Base-by-base conservation (phyloP, 1,284 basidiomycete genomes). In the Ceratobasidium papillatum region DNA sequence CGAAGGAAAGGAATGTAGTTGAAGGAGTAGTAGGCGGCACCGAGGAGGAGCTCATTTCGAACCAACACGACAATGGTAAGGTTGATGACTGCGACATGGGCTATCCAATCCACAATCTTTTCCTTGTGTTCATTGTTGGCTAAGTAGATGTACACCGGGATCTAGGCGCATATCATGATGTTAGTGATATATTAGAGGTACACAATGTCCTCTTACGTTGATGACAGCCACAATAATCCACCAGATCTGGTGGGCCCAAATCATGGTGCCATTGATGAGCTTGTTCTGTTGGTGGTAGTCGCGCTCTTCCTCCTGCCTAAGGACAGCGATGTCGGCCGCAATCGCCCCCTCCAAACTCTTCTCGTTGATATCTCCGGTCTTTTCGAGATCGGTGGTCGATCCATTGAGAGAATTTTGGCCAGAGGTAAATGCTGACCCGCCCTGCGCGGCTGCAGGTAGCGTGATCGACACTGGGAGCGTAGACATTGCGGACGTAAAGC, bases 181-280 rank as follows among this genome's bases (percentile, higher is more conserved):
- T 61, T 34, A 43, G 59, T 34, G 5, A 34, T 34, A 12, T 22
- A 17, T 4, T 22, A 41, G 17, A 25, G 9, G 8, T 63, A 63
- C 3, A 52, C 7, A 17, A 25, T 9, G 22, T 7, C 3, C 4
- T 36, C 64, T 54, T 38, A 66, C 64, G 34, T 66, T 66, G 30
- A 54, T 54, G 22, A 54, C 27, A 9, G 64, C 64, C 49, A 66
- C 64, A 54, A 66, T 66, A 32, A 66, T 66, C 64, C 64, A 66
- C 64, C 64, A 66, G 64, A 66, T 66, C 47, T 66, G 64, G 64
- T 66, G 64, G 49, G 64, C 64, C 64, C 64, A 66, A 66, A 66
- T 66, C 64, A 66, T 66, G 38, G 64, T 66, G 22, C 64, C 64
- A 38, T 66, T 66, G 49, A 66, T 54, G 19, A 54, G 54, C 36